A percentile compares a stretch with the other conserved stretches of the same genome.
Conservation (phyloP, 2,329 filamentous ascomycete species). For the Xylaria sp. region DNA sequence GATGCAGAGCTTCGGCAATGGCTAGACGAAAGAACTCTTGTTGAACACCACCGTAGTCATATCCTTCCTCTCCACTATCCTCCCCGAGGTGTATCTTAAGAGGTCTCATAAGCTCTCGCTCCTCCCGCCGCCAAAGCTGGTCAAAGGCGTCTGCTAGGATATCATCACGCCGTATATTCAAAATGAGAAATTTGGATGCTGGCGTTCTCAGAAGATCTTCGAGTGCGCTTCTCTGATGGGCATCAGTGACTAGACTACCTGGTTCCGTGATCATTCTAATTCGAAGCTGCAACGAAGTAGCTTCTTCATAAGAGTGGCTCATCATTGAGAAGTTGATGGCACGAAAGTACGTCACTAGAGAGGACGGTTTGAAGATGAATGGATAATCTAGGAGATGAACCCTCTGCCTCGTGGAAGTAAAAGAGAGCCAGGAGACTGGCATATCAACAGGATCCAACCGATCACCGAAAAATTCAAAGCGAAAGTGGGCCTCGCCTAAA, state of each 20-base stretch:
- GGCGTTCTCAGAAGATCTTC: slow-evolving; percentile 73
- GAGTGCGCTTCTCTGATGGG: slow-evolving; percentile 69
- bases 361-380: slow-evolving; percentile 79
- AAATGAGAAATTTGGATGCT: slow-evolving; percentile 75
- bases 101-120: slow-evolving; percentile 82
- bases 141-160: slow-evolving; percentile 81
- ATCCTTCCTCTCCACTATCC: slow-evolving; percentile 84
- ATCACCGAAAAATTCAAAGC: slow-evolving; percentile 79
- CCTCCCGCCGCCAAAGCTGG: slow-evolving; percentile 88
- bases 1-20: slow-evolving; percentile 81
- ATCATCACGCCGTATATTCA: slow-evolving; percentile 74
- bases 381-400: slow-evolving; percentile 83
- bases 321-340: slow-evolving; percentile 89
- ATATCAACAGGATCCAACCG: slow-evolving; percentile 79
- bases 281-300: slow-evolving; percentile 66
- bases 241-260: slow-evolving; percentile 65
- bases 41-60: slow-evolving; percentile 94
- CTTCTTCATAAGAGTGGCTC: slow-evolving; percentile 80
- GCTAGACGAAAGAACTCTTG: slow-evolving; percentile 94
- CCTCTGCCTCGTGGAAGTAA: slow-evolving; percentile 68
- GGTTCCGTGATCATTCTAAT: slow-evolving; percentile 67
- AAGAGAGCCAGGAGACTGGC: slow-evolving; percentile 76
- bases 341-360: slow-evolving; percentile 85
- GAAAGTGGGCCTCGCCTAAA: slow-evolving; percentile 75
- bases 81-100: slow-evolving; percentile 89